Evolutionary conservation across 2,329 filamentous ascomycete species (phyloP).

Genomic region (Pleurostoma richardsiae): DNA sequence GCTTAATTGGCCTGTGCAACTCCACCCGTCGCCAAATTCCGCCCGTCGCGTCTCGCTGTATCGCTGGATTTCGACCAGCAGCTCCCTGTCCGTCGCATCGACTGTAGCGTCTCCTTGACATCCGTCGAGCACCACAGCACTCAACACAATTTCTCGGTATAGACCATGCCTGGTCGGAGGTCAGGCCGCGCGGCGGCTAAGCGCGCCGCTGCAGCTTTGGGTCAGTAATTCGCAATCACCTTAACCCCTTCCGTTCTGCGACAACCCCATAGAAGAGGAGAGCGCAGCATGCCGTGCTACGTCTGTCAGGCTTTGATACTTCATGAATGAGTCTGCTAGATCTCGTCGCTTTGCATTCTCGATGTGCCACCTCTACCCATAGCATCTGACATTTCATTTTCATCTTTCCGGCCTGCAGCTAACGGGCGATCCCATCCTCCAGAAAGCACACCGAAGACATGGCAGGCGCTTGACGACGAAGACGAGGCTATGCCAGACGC

Average conservation of each 20-base stretch:
- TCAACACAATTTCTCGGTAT: too few relatives aligned
- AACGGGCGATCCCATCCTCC: constrained; percentile 1
- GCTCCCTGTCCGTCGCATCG: too few relatives aligned
- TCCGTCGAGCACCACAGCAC: too few relatives aligned
- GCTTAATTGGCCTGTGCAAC: too few relatives aligned
- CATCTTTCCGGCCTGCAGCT: not conserved
- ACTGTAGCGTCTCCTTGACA: too few relatives aligned
- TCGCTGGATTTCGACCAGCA: too few relatives aligned
- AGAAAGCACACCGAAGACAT: constrained; percentile 43
- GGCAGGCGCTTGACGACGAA: constrained; percentile 36
- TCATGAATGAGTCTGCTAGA: too few relatives aligned
- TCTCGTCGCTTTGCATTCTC: constrained; percentile 1
- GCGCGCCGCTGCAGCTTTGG: constrained; percentile 35
- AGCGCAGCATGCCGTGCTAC: too few relatives aligned
- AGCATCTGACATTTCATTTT: not conserved
- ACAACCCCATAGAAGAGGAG: too few relatives aligned
- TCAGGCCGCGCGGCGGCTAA: constrained; percentile 38
- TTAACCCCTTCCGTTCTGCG: constrained; percentile 1
- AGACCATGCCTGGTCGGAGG: constrained; percentile 24
- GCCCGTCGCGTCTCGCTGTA: too few relatives aligned
- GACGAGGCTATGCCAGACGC: constrained; percentile 39
- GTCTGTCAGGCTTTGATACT: too few relatives aligned
- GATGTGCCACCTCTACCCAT: not conserved
- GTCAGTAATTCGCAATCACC: constrained; percentile 18
- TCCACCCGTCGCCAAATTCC: too few relatives aligned